These are phyloP conservation scores for Lactarius akahatsu DNA, from an alignment of 768 basidiomycete genomes.

Conservation along the genomic window DNA sequence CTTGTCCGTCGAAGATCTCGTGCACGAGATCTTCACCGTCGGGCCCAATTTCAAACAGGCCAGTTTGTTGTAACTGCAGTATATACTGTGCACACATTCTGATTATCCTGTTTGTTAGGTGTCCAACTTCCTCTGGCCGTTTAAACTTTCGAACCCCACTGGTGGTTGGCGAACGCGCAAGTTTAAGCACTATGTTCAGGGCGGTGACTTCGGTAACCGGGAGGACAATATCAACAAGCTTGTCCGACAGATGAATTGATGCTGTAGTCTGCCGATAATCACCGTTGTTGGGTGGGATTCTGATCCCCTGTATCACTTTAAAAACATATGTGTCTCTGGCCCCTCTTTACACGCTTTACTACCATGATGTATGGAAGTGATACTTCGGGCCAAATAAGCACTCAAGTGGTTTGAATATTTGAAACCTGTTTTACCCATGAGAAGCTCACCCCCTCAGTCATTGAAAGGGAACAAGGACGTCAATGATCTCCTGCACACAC, in stretches of 20 bases:
- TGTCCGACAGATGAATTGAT: constrained; percentile 89
- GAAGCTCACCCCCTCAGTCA: background rate
- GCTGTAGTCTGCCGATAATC: constrained; percentile 3
- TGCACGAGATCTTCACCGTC: constrained; percentile 92
- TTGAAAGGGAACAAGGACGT: constrained; percentile 34
- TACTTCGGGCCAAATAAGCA: background rate
- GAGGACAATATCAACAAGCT: constrained; percentile 98
- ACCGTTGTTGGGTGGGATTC: constrained; percentile 20
- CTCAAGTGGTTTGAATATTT: background rate
- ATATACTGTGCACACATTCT: background rate
- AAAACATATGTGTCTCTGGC: constrained; percentile 30
- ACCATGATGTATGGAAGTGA: constrained; percentile 20
- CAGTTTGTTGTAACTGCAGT: constrained; percentile 30
- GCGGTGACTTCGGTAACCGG: constrained; percentile 97
- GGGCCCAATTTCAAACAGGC: constrained; percentile 99
- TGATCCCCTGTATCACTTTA: constrained; percentile 34
- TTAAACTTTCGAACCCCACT: constrained; percentile 99
- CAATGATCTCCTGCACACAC: constrained; percentile 50
- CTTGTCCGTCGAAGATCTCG: constrained; percentile 94
- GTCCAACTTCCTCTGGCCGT: constrained; percentile 98
- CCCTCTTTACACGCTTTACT: constrained; percentile 20
- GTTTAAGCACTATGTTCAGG: constrained; percentile 95
- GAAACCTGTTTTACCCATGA: constrained; percentile 5
- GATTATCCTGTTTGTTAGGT: constrained; percentile 40
- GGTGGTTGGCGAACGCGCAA: constrained; percentile 98